Conservation (phyloP, 139 green algal species). For the Chlorella sp. region DNA sequence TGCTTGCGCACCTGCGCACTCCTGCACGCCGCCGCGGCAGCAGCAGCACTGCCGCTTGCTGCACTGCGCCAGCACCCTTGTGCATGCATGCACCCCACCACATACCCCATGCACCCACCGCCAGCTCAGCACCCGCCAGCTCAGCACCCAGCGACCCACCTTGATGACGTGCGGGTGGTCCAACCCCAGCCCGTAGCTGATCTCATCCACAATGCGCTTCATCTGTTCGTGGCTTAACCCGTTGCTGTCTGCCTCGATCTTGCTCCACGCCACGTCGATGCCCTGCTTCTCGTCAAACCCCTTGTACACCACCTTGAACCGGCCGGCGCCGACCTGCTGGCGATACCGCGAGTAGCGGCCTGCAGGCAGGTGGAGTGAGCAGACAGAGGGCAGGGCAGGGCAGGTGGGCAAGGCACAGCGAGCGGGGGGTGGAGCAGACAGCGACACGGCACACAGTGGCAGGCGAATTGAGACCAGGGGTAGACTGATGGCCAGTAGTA, state of each 20-base stretch:
- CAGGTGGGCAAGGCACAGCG: not conserved
- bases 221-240: slow-evolving; percentile 76
- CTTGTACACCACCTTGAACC: slow-evolving; percentile 89
- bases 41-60: not conserved
- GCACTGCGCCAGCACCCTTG: not conserved
- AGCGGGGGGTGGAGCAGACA: not conserved
- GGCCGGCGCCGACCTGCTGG: slow-evolving; percentile 73
- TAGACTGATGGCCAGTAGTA: no score
- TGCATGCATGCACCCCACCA: not conserved
- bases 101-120: not conserved
- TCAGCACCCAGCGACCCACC: not conserved
- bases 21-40: not conserved
- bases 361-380: slow-evolving; percentile 25
- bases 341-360: slow-evolving; percentile 81
- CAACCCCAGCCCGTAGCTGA: slow-evolving; percentile 80
- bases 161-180: slow-evolving; percentile 94
- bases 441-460: no score
- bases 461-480: no score
- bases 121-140: slow-evolving; percentile 31
- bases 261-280: slow-evolving; percentile 94
- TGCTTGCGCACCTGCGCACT: no score
- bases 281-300: slow-evolving; percentile 86
- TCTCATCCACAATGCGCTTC: slow-evolving; percentile 73
- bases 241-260: slow-evolving; percentile 69
- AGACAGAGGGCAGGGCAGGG: not conserved